Evolutionary conservation across 2,329 filamentous ascomycete genomes (phyloP), one percentile per base, ranked within the genome.

Genomic region (Talaromyces piceae): DNA sequence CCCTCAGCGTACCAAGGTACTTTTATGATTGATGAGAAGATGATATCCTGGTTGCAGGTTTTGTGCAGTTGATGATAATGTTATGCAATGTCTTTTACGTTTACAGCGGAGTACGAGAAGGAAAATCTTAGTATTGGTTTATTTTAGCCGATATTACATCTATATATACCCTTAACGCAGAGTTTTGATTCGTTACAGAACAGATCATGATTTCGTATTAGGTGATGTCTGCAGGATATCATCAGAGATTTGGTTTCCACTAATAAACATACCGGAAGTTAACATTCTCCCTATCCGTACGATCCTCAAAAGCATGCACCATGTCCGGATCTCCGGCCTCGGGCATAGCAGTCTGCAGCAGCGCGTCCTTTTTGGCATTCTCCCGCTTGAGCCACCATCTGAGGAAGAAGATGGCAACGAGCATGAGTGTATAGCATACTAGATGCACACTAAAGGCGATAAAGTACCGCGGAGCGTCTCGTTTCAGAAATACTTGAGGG

Each of bases 391-490:
- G 72, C 54, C 84, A 76, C 68, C 77, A 82, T 20, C 83, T 72
- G 58, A 87, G 70, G 54, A 70, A 75, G 2, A 81, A 47, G 18
- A 86, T 75, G 4, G 81, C 74, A 3, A 81, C 25, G 1, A 84
- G 78, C 22, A 87, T 72, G 25, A 80, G 67, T 0, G 72, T 68
- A 63, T 88, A 88, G 67, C 85, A 88, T 12, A 80, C 84, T 7
- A 88, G 71, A 59, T 88, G 84, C 1, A 82, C 83, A 5, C 81
- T 74, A 54, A 87, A 86, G 1, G 85, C 85, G 54, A 81, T 85
- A 49, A 83, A 81, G 65, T 88, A 88, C 7, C 79, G 74, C 0
- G 85, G 84, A 0, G 72, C 73, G 60, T 88, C 80, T 61, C 72
- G 71, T 16, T 70, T 67, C 6, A 82, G 73, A 67, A 86, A 86